Evolutionary conservation across 139 green algal genomes (phyloP).

Genomic region (Closterium sp.): DNA sequence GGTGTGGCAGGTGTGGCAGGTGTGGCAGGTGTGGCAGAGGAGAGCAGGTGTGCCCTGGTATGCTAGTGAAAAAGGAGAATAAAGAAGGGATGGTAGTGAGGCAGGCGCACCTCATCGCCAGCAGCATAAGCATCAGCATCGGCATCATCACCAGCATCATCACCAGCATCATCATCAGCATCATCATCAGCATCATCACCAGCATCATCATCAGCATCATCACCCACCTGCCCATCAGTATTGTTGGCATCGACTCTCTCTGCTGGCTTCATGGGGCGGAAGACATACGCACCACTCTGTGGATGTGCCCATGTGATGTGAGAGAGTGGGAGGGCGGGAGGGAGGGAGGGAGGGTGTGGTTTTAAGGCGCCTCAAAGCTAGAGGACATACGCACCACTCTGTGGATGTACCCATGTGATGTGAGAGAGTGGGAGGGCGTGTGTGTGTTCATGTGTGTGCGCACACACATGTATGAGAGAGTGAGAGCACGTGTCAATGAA

Average conservation of each 20-base stretch:
- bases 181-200: neutral
- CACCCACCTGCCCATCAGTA: neutral
- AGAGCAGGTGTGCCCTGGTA: no score
- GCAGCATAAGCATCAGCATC: neutral
- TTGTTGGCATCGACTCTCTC: neutral
- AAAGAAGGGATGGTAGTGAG: no score
- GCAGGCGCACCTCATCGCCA: neutral
- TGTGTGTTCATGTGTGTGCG: no score
- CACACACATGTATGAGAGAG: no score
- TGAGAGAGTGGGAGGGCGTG: no score
- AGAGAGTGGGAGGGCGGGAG: no score
- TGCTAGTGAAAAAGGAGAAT: no score
- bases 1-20: no score
- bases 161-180: neutral
- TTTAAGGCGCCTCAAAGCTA: no score
- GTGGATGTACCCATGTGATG: neutral
- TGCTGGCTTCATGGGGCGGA: neutral
- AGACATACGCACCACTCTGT: neutral
- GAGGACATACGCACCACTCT: neutral
- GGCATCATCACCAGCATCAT: neutral
- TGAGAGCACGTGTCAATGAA: no score
- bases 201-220: neutral
- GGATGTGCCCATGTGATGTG: neutral
- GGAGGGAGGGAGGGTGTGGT: no score
- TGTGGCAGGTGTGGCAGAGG: no score